Evolutionary conservation across 1,284 basidiomycete genomes (phyloP), one percentile per base, ranked within the genome.

Genomic region (Moesziomyces sp.): DNA sequence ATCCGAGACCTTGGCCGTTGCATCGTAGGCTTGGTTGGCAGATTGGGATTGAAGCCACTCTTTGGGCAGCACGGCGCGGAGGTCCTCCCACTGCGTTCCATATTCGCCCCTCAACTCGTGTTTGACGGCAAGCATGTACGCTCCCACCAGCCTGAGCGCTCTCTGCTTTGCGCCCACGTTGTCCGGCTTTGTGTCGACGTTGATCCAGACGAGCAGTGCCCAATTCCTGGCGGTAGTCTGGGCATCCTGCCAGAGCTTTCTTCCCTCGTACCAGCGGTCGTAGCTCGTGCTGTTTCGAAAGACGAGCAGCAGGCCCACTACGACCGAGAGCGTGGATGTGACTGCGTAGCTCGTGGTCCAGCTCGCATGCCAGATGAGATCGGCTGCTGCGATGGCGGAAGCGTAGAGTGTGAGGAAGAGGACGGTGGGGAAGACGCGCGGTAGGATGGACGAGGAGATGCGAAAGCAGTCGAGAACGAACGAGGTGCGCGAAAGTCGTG

Each of bases 391-490:
- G 14, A 87, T 79, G 19, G 74, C 69, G 1, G 80, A 80, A 3
- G 93, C 89, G 75, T 92, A 93, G 14, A 92, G 60, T 0, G 93
- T 93, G 46, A 94, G 89, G 6, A 91, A 93, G 30, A 93, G 80
- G 16, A 96, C 92, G 19, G 93, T 93, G 1, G 84, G 82, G 10
- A 85, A 44, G 44, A 86, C 82, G 21, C 81, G 74, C 93, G 60
- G 82, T 82, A 76, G 90, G 89, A 87, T 91, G 19, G 72, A 78
- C 26, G 77, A 76, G 26, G 80, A 90, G 73, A 93, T 71, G 28
- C 92, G 89, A 47, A 94, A 87, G 28, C 94, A 91, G 84, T 95
- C 93, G 11, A 91, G 91, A 23, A 94, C 86, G 92, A 93, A 95
- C 38, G 92, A 92, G 81, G 93, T 93, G 90, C 93, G 82, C 23